Evolutionary conservation across 805 yeast species (phyloP).

Genomic region (Lachancea quebecensis): DNA sequence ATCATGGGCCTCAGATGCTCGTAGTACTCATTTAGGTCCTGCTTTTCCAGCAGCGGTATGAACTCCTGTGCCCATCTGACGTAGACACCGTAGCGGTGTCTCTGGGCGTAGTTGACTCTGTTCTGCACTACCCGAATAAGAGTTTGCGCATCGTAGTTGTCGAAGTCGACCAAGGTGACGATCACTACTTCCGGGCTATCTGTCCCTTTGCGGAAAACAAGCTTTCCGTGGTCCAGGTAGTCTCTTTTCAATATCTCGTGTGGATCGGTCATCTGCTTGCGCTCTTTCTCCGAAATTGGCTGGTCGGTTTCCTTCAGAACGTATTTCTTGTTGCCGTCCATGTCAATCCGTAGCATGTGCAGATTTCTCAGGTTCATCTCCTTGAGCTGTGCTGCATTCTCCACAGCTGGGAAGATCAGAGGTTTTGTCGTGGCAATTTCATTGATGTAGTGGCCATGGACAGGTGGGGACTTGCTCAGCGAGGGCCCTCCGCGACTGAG

Average conservation of each 20-base stretch:
- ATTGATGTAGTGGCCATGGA: constrained; percentile 39
- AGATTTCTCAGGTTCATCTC: constrained; percentile 48
- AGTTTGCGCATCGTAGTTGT: constrained; percentile 50
- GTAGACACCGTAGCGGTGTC: constrained; percentile 74
- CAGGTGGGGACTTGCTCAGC: constrained; percentile 18
- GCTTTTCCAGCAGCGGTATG: constrained; percentile 49
- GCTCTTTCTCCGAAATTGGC: constrained; percentile 35
- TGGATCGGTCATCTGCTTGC: constrained; percentile 30
- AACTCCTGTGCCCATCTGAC: constrained; percentile 84
- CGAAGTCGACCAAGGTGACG: constrained; percentile 75
- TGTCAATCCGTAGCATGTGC: constrained; percentile 42
- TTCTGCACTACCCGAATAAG: constrained; percentile 71
- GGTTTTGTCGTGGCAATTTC: constrained; percentile 45
- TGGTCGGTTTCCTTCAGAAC: constrained; percentile 35
- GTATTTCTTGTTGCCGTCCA: constrained; percentile 37
- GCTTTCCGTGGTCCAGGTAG: constrained; percentile 61
- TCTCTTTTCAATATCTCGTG: constrained; percentile 42
- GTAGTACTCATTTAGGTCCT: constrained; percentile 26
- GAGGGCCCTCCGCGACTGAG: constrained; percentile 7
- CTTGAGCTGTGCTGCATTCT: constrained; percentile 55
- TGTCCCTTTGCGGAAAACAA: constrained; percentile 34
- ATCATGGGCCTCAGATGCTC: constrained; percentile 25
- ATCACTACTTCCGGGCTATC: constrained; percentile 57
- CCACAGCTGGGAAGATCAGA: constrained; percentile 68
- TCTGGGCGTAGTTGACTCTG: constrained; percentile 81